Evolutionary conservation across 73 alveolate species (phyloP), one percentile per base, ranked within the genome.

Genomic region (Diophrys sp.): DNA sequence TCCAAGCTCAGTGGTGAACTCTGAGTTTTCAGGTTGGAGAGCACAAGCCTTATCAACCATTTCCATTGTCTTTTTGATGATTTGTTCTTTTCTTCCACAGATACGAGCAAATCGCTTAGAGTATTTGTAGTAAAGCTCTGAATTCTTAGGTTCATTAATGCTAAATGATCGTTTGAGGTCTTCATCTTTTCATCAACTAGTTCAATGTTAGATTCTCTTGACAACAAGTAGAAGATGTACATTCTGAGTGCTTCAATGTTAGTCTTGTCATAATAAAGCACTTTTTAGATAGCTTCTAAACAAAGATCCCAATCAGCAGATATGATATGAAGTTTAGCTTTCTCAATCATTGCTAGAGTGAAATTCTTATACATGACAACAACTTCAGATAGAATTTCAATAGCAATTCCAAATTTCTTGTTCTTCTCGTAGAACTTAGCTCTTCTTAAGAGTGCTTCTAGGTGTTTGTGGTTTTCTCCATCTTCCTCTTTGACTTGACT

Each of bases 151-250:
- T 72, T 97, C 99, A 28, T 85, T 71, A 78, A 87, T 73, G 29
- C 80, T 55, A 83, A 95, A 83, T 1, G 98, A 92, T 72, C 74
- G 88, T 78, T 83, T 77, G 80, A 97, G 88, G 75, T 97, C 97
- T 68, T 88, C 74, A 97, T 87, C 74, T 94, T 96, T 67, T 97
- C 98, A n/a, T 71, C 78, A 31, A 98, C 98, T 1, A 84, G 87
- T 54, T 93, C 97, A 32, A 94, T 67, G 77, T 95, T 96, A 18
- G 98, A 96, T 86, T 96, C 98, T 81, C 98, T 91, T 24, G 97
- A 95, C n/a, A 94, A 82, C 31, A 85, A 82, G 84, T 91, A 89
- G 80, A 94, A 94, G 33, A 91, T 88, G 75, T 84, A 84, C 23
- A 93, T 86, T 70, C 92, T 85, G 0, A 94, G 79, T 8, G 96